These are phyloP conservation scores for Kodamaea derodonti DNA, from an alignment of 1,139 yeast genomes.

Conservation along the genomic window DNA sequence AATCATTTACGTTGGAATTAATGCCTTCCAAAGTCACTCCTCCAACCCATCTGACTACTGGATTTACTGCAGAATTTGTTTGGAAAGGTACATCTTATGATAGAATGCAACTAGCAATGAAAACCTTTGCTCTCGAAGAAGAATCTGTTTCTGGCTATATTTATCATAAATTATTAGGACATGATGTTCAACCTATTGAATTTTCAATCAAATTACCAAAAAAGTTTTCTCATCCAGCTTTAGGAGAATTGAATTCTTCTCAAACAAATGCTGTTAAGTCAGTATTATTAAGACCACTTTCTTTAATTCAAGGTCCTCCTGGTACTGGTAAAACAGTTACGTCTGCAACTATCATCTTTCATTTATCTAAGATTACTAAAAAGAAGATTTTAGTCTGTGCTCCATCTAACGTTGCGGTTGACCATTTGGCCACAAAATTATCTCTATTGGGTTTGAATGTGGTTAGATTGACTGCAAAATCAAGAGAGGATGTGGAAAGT, in stretches of 20 bases:
- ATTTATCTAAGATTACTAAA: conserved; percentile 52
- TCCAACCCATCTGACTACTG: conserved; percentile 62
- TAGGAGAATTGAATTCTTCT: conserved; percentile 70
- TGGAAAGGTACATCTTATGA: conserved; percentile 87
- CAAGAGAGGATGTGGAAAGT: conserved; percentile 77
- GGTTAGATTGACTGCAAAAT: conserved; percentile 70
- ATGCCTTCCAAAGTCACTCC: conserved; percentile 26
- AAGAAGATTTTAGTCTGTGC: conserved; percentile 74
- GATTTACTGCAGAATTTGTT: conserved; percentile 81
- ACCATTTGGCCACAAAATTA: conserved; percentile 77
- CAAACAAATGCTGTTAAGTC: conserved; percentile 75
- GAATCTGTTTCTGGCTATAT: conserved; percentile 73
- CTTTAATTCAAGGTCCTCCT: conserved; percentile 97
- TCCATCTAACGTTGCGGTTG: conserved; percentile 94
- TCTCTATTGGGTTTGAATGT: conserved; percentile 67
- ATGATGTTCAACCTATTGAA: conserved; percentile 63
- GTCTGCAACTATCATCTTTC: conserved; percentile 84
- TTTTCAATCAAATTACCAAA: conserved; percentile 60
- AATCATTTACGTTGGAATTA: conserved; percentile 73
- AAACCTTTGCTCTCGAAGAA: conserved; percentile 65
- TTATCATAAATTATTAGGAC: conserved; percentile 80
- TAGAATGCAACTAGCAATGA: conserved; percentile 80
- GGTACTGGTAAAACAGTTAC: conserved; percentile 97
- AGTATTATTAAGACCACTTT: conserved; percentile 71
- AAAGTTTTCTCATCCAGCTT: conserved; percentile 59